phyloP scores from a whole-genome alignment of 805 yeast genomes.

The Groenewaldozyma salmanticensis region DNA sequence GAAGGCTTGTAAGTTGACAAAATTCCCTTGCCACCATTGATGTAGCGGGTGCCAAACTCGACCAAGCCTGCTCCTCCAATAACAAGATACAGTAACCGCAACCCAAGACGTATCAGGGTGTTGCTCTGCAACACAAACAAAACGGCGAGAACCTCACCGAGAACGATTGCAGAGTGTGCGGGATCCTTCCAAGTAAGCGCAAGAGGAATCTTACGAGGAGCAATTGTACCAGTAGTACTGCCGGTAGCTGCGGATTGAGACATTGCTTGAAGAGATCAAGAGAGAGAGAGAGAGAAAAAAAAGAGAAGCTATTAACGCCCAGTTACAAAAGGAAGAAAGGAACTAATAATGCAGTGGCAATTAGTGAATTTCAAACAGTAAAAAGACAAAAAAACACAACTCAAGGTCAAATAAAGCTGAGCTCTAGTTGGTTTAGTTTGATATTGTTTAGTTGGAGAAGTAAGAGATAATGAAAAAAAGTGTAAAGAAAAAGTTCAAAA shows the following conservation, averaged over 20 bases:
- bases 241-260: conserved; percentile 2
- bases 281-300: too few relatives aligned
- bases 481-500: too few relatives aligned
- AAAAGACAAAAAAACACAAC: too few relatives aligned
- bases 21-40: conserved; percentile 67
- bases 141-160: conserved; percentile 42
- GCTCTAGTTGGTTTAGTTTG: too few relatives aligned
- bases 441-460: too few relatives aligned
- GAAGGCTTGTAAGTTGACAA: conserved; percentile 67
- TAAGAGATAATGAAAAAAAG: too few relatives aligned
- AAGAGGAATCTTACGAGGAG: conserved; percentile 18
- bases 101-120: conserved; percentile 21
- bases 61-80: conserved; percentile 58
- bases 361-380: too few relatives aligned
- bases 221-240: conserved; percentile 2
- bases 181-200: conserved; percentile 74
- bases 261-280: too few relatives aligned
- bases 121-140: conserved; percentile 33
- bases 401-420: too few relatives aligned
- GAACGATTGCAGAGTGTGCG: conserved; percentile 59
- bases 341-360: too few relatives aligned
- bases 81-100: conserved; percentile 41
- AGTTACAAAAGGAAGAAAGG: too few relatives aligned
- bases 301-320: too few relatives aligned
- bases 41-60: conserved; percentile 64